These are phyloP conservation scores for Sophora flavescens DNA, from an alignment of 306 rosid species.

Conservation along the genomic window DNA sequence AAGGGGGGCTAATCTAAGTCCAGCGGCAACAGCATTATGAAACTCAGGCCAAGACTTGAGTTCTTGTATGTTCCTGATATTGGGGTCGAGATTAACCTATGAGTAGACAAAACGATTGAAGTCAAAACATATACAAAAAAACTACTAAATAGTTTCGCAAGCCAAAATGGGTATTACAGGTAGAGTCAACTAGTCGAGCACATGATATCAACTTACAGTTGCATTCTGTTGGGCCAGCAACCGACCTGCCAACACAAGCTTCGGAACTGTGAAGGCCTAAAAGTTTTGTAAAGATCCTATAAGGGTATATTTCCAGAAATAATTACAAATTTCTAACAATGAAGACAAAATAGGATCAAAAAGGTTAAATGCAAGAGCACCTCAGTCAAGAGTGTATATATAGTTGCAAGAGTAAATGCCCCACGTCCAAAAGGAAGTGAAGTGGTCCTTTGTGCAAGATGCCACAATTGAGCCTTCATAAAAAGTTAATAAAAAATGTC, in stretches of 20 bases:
- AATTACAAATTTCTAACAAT: conserved; percentile 9
- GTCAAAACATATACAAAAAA: conserved; percentile 39
- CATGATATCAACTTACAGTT: conserved; percentile 68
- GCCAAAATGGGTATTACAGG: conserved; percentile 31
- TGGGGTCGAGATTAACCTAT: conserved; percentile 93
- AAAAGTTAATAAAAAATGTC: conserved; percentile 36
- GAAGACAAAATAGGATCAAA: conserved; percentile 24
- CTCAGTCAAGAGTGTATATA: conserved; percentile 96
- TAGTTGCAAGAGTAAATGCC: conserved; percentile 96
- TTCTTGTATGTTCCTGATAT: conserved; percentile 85
- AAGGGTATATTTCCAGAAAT: conserved; percentile 34
- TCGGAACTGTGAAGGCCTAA: conserved; percentile 90
- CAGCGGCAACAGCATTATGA: conserved; percentile 98
- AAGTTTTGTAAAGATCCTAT: conserved; percentile 39
- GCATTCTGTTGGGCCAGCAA: conserved; percentile 99
- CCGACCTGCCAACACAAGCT: conserved; percentile 97
- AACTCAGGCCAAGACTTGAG: conserved; percentile 97
- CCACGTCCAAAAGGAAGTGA: conserved; percentile 97
- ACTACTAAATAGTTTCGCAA: conserved; percentile 25
- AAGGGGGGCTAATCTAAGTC: conserved; percentile 94
- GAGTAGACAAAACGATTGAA: conserved; percentile 33
- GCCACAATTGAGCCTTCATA: conserved; percentile 91
- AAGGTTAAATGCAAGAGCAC: conserved; percentile 48
- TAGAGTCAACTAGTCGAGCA: conserved; percentile 39
- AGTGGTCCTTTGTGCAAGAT: conserved; percentile 96